Percentiles rank a stretch among this genome's conserved stretches.
Conservation (phyloP, 1,284 basidiomycete species). For the Porphyrellus sp. region DNA sequence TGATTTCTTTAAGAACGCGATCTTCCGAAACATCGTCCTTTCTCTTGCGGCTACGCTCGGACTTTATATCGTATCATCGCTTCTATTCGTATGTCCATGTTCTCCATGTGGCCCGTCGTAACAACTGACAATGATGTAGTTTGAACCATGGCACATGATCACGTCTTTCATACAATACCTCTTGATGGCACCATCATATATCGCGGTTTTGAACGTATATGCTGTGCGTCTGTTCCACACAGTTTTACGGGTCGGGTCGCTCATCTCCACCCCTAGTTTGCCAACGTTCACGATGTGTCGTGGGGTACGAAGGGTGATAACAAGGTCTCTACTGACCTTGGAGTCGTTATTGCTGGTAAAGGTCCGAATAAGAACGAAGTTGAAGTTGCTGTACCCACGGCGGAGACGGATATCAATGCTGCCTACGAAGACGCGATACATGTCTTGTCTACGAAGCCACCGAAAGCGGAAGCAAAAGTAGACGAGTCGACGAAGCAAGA, state of each 20-base stretch:
- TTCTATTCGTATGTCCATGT: slow-evolving; percentile 71
- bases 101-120: background rate
- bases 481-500: slow-evolving; percentile 75
- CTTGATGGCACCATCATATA: slow-evolving; percentile 89
- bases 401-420: slow-evolving; percentile 83
- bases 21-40: slow-evolving; percentile 85
- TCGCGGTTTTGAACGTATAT: slow-evolving; percentile 86
- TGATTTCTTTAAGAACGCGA: slow-evolving; percentile 68
- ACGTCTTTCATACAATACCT: slow-evolving; percentile 94
- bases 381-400: slow-evolving; percentile 76
- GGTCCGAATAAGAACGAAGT: slow-evolving; percentile 63
- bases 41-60: slow-evolving; percentile 86
- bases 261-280: slow-evolving; percentile 50
- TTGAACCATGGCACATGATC: slow-evolving; percentile 91
- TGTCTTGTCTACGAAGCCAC: slow-evolving; percentile 70
- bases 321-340: slow-evolving; percentile 79
- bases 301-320: slow-evolving; percentile 95
- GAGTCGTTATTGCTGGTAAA: slow-evolving; percentile 63
- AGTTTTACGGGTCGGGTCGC: background rate
- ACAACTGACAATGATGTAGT: slow-evolving; percentile 40
- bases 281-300: slow-evolving; percentile 84
- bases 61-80: slow-evolving; percentile 75
- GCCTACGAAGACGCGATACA: slow-evolving; percentile 84
- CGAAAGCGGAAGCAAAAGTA: slow-evolving; percentile 60
- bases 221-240: slow-evolving; percentile 50